These are phyloP conservation scores for Colletotrichum tropicicola DNA, from an alignment of 2,329 filamentous ascomycete species.

Conservation along the genomic window DNA sequence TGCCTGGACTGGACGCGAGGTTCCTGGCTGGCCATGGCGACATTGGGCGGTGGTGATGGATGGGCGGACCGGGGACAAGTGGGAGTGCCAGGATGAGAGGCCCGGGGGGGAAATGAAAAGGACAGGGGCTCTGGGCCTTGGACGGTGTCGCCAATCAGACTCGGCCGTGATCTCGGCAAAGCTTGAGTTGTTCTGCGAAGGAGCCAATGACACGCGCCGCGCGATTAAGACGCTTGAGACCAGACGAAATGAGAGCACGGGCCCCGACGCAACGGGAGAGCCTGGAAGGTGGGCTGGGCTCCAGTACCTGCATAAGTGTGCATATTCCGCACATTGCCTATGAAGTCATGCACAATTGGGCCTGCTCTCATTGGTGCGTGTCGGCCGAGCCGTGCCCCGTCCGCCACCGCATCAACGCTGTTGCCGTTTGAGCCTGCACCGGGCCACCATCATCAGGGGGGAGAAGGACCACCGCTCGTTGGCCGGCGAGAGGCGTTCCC, in stretches of 20 bases:
- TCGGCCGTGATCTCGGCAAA: slow-evolving; percentile 28
- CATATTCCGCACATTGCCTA: slow-evolving; percentile 2
- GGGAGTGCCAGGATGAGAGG: slow-evolving; percentile 11
- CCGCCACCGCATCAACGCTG: too few relatives aligned
- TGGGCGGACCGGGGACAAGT: not conserved
- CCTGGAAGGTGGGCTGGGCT: not conserved
- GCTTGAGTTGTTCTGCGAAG: slow-evolving; percentile 15
- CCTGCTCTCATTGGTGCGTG: not conserved
- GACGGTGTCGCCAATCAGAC: slow-evolving; percentile 25
- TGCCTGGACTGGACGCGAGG: slow-evolving; percentile 15
- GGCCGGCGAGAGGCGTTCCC: too few relatives aligned
- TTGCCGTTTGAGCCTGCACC: too few relatives aligned
- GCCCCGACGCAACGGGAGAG: not conserved
- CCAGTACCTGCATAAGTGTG: slow-evolving; percentile 29
- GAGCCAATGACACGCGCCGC: slow-evolving; percentile 21
- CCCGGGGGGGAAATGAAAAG: slow-evolving; percentile 23
- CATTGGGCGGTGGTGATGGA: slow-evolving; percentile 20
- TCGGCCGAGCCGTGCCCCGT: not conserved
- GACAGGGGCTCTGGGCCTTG: not conserved
- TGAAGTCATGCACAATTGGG: slow-evolving; percentile 11
- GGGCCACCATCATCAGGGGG: too few relatives aligned
- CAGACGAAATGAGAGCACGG: slow-evolving; percentile 28
- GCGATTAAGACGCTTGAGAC: slow-evolving; percentile 17
- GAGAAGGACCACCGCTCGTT: too few relatives aligned
- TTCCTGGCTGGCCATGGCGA: slow-evolving; percentile 26